A percentile compares a stretch with the other conserved stretches of the same genome.
Evolutionary conservation across 495 filamentous ascomycete species (phyloP).

Genomic region (Xylaria intraflava): DNA sequence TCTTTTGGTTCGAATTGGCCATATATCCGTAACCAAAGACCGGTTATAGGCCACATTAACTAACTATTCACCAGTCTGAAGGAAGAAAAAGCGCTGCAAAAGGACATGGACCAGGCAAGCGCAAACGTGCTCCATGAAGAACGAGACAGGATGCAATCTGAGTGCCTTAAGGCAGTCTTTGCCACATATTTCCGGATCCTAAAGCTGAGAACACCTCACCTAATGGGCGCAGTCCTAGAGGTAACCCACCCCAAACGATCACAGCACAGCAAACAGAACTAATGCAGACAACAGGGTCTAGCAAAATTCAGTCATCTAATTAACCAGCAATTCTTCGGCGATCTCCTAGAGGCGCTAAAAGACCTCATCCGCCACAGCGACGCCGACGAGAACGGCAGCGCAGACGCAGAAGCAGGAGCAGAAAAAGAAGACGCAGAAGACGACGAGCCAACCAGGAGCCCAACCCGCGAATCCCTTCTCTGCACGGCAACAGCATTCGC

Average conservation of each 20-base stretch:
- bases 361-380: slow-evolving; percentile 72
- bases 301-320: slow-evolving; percentile 89
- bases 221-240: slow-evolving; percentile 78
- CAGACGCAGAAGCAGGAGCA: slow-evolving; percentile 35
- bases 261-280: neutral
- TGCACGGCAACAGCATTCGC: slow-evolving; percentile 94
- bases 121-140: slow-evolving; percentile 87
- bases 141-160: slow-evolving; percentile 82
- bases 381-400: slow-evolving; percentile 29
- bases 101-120: slow-evolving; percentile 90
- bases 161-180: slow-evolving; percentile 93
- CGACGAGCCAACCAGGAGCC: slow-evolving; percentile 49
- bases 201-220: slow-evolving; percentile 64
- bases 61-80: slow-evolving; percentile 43
- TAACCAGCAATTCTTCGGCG: slow-evolving; percentile 97
- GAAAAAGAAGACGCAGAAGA: slow-evolving; percentile 36
- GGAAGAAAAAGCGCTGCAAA: slow-evolving; percentile 78
- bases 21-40: neutral
- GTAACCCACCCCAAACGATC: neutral
- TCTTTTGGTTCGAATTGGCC: too few species aligned
- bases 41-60: neutral
- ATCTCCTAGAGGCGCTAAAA: slow-evolving; percentile 86
- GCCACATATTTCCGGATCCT: slow-evolving; percentile 89
- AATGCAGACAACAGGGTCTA: slow-evolving; percentile 59
- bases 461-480: slow-evolving; percentile 79